Percentiles rank a stretch among this genome's conserved stretches.
These are phyloP conservation scores for Nemania abortiva DNA, from an alignment of 2,329 filamentous ascomycete species.

Conservation along the genomic window DNA sequence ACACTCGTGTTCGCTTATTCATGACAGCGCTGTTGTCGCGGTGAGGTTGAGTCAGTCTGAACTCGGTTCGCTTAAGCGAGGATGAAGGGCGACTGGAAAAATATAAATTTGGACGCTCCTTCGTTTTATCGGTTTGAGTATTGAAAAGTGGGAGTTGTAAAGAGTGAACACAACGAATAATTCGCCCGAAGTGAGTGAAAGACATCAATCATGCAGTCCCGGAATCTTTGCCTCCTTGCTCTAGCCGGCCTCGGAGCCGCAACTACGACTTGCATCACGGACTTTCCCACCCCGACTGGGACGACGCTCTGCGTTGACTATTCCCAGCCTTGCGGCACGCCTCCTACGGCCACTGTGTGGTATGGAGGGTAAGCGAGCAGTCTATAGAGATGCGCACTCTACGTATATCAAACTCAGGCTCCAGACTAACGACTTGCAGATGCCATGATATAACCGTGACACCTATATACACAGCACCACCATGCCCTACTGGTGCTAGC, in stretches of 20 bases:
- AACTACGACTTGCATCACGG: conserved; percentile 6
- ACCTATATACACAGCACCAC: conserved; percentile 31
- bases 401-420: background rate
- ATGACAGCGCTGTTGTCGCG: background rate
- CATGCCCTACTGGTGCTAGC: conserved; percentile 30
- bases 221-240: conserved; percentile 25
- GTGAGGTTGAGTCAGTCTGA: conserved; percentile 7
- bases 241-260: conserved; percentile 31
- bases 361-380: conserved; percentile 37
- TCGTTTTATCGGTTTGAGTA: background rate
- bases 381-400: background rate
- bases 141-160: background rate
- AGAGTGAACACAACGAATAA: background rate
- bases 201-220: conserved; percentile 30
- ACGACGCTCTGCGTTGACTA: conserved; percentile 44
- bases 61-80: conserved; percentile 26
- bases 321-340: conserved; percentile 43
- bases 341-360: conserved; percentile 40
- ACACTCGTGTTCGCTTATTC: conserved; percentile 34
- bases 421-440: conserved; percentile 19
- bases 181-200: background rate
- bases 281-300: conserved; percentile 5
- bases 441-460: conserved; percentile 34
- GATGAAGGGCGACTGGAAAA: conserved; percentile 2
- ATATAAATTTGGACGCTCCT: conserved; percentile 25